Evolutionary conservation across 2,329 filamentous ascomycete species (phyloP).

Genomic region (Colletotrichum sojae): DNA sequence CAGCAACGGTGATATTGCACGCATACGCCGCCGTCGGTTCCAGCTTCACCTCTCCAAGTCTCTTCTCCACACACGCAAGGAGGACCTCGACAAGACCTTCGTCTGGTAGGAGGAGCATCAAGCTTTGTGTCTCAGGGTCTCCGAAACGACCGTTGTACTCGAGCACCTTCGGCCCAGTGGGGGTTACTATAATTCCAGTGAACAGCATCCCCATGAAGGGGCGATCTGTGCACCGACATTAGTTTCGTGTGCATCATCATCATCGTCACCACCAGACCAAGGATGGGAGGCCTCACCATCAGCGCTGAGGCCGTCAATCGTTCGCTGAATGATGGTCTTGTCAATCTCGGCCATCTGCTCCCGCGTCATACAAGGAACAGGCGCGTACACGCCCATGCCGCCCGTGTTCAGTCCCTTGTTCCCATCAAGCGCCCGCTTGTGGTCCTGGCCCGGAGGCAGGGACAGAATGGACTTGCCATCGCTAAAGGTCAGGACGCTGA

Average conservation of each 20-base stretch:
- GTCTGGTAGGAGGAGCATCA: conserved; percentile 83
- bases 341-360: conserved; percentile 85
- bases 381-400: conserved; percentile 97
- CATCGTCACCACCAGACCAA: background rate
- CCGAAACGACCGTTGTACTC: conserved; percentile 97
- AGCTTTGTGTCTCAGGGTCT: conserved; percentile 91
- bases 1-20: conserved; percentile 93
- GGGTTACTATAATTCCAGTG: conserved; percentile 94
- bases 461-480: conserved; percentile 89
- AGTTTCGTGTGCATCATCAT: background rate
- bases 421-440: conserved; percentile 94
- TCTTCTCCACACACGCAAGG: conserved; percentile 84
- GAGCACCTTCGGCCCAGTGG: conserved; percentile 82
- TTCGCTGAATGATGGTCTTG: conserved; percentile 87
- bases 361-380: conserved; percentile 83
- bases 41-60: conserved; percentile 78
- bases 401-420: conserved; percentile 95
- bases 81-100: conserved; percentile 91
- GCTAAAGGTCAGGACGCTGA: conserved; percentile 91
- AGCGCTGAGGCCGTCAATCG: conserved; percentile 74
- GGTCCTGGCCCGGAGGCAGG: conserved; percentile 93
- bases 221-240: conserved; percentile 18
- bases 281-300: conserved; percentile 5
- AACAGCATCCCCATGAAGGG: conserved; percentile 84
- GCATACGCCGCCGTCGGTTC: conserved; percentile 80